Evolutionary conservation across 176 grass and related monocot genomes (phyloP).

Genomic region (Ananas comosus): DNA sequence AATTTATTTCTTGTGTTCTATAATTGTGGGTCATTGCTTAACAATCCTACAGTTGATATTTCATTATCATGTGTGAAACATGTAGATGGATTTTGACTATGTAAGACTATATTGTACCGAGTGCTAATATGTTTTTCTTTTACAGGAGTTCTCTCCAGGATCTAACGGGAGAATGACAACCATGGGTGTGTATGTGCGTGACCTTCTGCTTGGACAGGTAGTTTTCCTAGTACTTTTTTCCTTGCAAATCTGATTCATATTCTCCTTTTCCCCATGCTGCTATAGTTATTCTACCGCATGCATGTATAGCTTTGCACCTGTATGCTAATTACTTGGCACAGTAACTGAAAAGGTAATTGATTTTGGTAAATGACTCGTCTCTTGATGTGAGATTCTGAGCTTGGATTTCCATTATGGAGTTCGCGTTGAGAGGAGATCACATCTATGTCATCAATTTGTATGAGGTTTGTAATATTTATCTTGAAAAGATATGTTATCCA

Average conservation of each 20-base stretch:
- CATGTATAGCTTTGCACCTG: constrained; percentile 12
- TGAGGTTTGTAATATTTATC: constrained; percentile 96
- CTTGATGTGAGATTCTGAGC: constrained; percentile 36
- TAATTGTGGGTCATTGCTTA: too few species aligned
- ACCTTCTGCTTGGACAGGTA: constrained; percentile 98
- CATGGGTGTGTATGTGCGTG: constrained; percentile 93
- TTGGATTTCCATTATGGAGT: constrained; percentile 68
- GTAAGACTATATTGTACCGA: constrained; percentile 6
- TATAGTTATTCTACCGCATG: background rate
- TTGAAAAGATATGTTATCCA: constrained; percentile 38
- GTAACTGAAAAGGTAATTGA: constrained; percentile 41
- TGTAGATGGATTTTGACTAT: too few species aligned
- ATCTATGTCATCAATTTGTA: constrained; percentile 74
- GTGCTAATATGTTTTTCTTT: constrained; percentile 14
- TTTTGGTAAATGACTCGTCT: constrained; percentile 51
- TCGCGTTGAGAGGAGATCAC: constrained; percentile 88
- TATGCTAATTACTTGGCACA: constrained; percentile 40
- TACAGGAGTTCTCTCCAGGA: constrained; percentile 90
- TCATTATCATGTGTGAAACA: too few species aligned
- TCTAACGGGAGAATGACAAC: constrained; percentile 77
- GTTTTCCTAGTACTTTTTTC: constrained; percentile 4
- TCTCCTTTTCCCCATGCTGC: background rate
- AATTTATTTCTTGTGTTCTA: too few species aligned
- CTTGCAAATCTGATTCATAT: background rate
- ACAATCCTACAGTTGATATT: too few species aligned